These are phyloP conservation scores for Furculomyces boomerangus DNA, from an alignment of 371 early-diverging fungal species.

Conservation along the genomic window DNA sequence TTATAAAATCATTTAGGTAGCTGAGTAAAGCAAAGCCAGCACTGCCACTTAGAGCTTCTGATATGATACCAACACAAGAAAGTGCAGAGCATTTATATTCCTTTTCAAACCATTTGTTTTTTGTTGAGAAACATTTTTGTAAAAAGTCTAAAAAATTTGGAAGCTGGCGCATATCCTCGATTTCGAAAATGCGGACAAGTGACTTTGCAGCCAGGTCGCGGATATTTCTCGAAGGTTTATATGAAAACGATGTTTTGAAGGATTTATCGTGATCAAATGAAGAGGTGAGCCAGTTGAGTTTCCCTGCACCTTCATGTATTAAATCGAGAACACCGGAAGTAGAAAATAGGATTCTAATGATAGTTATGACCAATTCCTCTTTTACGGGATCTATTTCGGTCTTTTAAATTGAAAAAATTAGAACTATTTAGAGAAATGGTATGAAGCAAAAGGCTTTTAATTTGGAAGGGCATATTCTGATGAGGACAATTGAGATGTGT, in stretches of 20 bases:
- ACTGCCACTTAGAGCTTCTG: constrained; percentile 44
- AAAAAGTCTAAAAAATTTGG: background rate
- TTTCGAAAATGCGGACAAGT: background rate
- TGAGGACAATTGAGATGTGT: background rate
- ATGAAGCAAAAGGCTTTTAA: background rate
- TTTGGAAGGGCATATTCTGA: background rate
- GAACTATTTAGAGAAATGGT: background rate
- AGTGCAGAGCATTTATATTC: constrained; percentile 38
- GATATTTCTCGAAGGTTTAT: background rate
- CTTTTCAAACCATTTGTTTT: background rate
- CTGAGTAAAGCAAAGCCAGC: constrained; percentile 23
- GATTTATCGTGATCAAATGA: background rate
- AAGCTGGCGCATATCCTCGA: background rate
- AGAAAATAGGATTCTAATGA: background rate
- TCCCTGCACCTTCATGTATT: background rate
- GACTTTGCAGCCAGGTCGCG: background rate
- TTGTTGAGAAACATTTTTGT: background rate
- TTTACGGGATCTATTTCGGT: constrained; percentile 6
- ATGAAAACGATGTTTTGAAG: background rate
- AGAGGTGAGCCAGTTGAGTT: background rate
- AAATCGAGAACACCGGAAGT: background rate
- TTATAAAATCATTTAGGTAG: constrained; percentile 53
- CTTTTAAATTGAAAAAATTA: background rate
- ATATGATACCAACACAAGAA: constrained; percentile 40
- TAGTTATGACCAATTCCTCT: constrained; percentile 5